Conservation (phyloP, 129 eudicot species). For the Silybum marianum region DNA sequence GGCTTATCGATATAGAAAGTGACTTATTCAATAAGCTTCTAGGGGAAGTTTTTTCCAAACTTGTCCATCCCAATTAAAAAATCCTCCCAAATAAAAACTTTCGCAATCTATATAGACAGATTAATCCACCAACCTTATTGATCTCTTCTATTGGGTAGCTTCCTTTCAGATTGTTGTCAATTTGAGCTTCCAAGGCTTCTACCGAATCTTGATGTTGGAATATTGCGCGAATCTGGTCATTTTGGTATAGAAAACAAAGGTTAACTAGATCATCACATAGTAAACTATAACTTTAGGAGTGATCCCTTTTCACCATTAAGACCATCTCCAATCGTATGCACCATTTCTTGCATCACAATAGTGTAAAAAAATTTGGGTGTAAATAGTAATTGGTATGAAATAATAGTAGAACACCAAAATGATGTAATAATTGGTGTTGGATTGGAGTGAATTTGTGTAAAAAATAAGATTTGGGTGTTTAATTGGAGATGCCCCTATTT, state of each 20-base stretch:
- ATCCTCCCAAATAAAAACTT: no score
- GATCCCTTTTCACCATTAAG: not conserved
- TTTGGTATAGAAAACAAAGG: conserved; percentile 4
- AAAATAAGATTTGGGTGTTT: not conserved
- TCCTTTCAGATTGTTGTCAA: conserved; percentile 34
- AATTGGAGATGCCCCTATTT: not conserved
- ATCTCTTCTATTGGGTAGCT: conserved; percentile 42
- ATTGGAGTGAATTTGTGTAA: not conserved
- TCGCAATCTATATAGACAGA: no score
- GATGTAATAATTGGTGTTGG: not conserved
- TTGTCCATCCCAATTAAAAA: no score
- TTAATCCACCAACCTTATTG: conserved; percentile 27
- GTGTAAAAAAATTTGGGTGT: not conserved
- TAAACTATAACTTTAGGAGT: not conserved
- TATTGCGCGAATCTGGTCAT: conserved; percentile 32
- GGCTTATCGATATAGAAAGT: no score
- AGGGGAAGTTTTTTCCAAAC: no score
- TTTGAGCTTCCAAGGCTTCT: conserved; percentile 40
- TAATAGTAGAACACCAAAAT: not conserved
- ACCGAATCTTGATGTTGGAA: conserved; percentile 34
- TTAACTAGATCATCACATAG: not conserved
- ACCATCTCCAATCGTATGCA: not conserved
- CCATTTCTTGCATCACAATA: not conserved
- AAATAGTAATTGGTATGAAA: not conserved
- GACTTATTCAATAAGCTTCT: no score